phyloP scores from a whole-genome alignment of 768 basidiomycete genomes.

The Podaxis sp. region DNA sequence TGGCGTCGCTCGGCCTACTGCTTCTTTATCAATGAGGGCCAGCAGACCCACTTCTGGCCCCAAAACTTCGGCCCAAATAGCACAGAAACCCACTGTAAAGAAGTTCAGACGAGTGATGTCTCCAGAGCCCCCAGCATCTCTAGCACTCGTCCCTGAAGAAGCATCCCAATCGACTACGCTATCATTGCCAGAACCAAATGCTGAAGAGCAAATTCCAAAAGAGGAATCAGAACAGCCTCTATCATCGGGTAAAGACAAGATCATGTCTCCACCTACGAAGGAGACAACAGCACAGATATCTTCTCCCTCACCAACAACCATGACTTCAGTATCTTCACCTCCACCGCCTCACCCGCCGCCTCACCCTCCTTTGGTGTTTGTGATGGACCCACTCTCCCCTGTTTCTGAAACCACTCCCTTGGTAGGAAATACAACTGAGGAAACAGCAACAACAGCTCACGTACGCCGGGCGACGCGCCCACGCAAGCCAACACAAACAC shows the following conservation, averaged over 20 bases:
- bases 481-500: constrained; percentile 14
- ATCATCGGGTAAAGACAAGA: background rate
- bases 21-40: constrained; percentile 1
- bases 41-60: background rate
- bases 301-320: background rate
- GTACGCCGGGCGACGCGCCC: constrained; percentile 17
- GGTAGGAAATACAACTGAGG: background rate
- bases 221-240: background rate
- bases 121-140: constrained; percentile 11
- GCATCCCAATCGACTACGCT: background rate
- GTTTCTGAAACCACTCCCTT: constrained; percentile 6
- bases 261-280: constrained; percentile 4
- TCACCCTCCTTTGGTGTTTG: constrained; percentile 6
- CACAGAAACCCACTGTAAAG: constrained; percentile 6
- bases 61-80: background rate
- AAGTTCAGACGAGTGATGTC: constrained; percentile 24
- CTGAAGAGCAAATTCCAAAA: background rate
- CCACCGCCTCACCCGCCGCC: background rate
- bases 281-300: background rate
- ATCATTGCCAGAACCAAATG: background rate
- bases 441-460: constrained; percentile 12
- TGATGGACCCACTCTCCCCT: constrained; percentile 13
- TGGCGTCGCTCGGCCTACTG: background rate
- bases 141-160: constrained; percentile 13
- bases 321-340: background rate